phyloP scores from a whole-genome alignment of 1,284 basidiomycete species.

The Heliocybe sulcata region DNA sequence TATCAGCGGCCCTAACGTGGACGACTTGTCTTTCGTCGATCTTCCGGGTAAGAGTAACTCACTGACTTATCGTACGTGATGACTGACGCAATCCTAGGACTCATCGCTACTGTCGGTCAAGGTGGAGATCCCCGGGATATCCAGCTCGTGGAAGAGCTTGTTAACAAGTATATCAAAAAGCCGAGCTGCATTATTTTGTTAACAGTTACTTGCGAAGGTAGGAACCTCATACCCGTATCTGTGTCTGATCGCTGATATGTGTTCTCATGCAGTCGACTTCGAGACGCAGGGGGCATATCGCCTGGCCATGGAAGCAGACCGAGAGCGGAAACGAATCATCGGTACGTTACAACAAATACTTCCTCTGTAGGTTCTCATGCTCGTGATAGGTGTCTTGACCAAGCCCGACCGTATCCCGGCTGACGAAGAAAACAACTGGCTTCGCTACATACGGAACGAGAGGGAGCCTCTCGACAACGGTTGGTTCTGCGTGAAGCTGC shows the following conservation, averaged over 20 bases:
- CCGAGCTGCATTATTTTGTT: constrained; percentile 63
- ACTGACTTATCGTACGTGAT: not conserved
- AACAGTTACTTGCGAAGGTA: constrained; percentile 70
- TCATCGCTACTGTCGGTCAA: constrained; percentile 54
- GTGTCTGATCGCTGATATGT: not conserved
- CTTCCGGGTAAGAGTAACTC: constrained; percentile 43
- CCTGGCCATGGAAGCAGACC: constrained; percentile 50
- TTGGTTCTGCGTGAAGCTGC: constrained; percentile 74
- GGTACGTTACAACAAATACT: constrained; percentile 31
- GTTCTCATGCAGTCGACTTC: constrained; percentile 48
- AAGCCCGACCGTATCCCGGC: constrained; percentile 49
- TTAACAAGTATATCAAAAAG: constrained; percentile 51
- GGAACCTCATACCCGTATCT: constrained; percentile 12
- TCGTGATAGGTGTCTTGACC: constrained; percentile 62
- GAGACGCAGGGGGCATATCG: constrained; percentile 65
- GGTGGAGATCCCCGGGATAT: constrained; percentile 48
- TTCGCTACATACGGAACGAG: constrained; percentile 50
- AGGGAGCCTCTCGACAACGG: constrained; percentile 49
- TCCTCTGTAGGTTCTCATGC: not conserved
- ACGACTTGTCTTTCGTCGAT: constrained; percentile 67
- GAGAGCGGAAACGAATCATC: constrained; percentile 57
- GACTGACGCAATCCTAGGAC: constrained; percentile 26
- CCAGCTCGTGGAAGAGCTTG: constrained; percentile 53
- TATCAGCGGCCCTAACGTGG: constrained; percentile 59
- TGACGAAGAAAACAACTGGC: constrained; percentile 57